phyloP scores from a whole-genome alignment of 176 grass and related monocot genomes.

The Thalia dealbata region DNA sequence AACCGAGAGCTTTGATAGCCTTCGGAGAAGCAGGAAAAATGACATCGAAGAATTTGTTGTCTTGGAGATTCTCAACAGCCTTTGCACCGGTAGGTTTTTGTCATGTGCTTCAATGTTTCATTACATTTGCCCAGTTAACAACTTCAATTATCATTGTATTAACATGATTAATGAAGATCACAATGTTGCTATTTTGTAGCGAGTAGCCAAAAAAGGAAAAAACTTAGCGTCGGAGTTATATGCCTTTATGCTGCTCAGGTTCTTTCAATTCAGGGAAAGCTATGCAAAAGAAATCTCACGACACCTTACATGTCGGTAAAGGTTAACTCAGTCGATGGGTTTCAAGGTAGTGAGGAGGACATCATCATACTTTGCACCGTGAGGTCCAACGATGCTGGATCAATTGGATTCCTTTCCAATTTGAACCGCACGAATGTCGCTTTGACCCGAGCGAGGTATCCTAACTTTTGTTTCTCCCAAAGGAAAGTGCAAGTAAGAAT shows the following conservation, averaged over 20 bases:
- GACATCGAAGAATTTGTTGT: conserved; percentile 48
- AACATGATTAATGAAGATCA: too few relatives aligned
- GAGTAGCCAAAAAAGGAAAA: neutral
- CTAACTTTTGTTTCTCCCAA: neutral
- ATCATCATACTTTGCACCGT: conserved; percentile 58
- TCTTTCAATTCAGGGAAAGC: conserved; percentile 43
- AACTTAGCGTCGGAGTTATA: conserved; percentile 56
- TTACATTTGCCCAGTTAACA: neutral
- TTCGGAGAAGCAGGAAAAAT: conserved; percentile 70
- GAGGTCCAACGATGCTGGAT: conserved; percentile 36
- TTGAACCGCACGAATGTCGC: conserved; percentile 20
- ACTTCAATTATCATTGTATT: neutral
- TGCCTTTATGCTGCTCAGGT: conserved; percentile 81
- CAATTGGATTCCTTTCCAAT: conserved; percentile 45
- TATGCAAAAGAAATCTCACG: conserved; percentile 25
- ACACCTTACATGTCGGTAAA: conserved; percentile 21
- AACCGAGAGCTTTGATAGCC: conserved; percentile 48
- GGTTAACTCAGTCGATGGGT: conserved; percentile 66
- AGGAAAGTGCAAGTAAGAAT: neutral
- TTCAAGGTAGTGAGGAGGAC: conserved; percentile 72
- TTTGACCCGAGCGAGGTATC: conserved; percentile 46
- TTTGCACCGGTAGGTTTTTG: conserved; percentile 39
- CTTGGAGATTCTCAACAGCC: conserved; percentile 46
- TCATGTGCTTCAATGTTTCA: neutral
- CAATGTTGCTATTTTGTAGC: neutral